Evolutionary conservation across 495 filamentous ascomycete species (phyloP).

Genomic region (Penicillium maclennaniae): DNA sequence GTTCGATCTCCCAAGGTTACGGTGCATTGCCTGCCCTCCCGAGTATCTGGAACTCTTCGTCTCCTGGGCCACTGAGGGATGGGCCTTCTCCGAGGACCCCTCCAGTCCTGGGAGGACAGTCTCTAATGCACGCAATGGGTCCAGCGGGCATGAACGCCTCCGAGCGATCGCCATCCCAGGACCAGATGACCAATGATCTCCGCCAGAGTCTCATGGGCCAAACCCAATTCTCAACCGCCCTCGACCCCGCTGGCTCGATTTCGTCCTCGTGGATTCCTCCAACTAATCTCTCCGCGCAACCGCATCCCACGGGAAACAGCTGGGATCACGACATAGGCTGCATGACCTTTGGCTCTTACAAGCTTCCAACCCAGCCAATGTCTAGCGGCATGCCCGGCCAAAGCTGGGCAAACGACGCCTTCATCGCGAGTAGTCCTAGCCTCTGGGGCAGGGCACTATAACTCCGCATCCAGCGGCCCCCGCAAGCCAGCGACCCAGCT

Average conservation of each 20-base stretch:
- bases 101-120: conserved; percentile 31
- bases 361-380: conserved; percentile 28
- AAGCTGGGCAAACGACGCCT: conserved; percentile 44
- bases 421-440: conserved; percentile 36
- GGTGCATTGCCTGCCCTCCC: conserved; percentile 33
- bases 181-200: conserved; percentile 27
- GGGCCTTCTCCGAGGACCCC: conserved; percentile 32
- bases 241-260: conserved; percentile 20
- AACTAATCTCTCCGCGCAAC: conserved; percentile 17
- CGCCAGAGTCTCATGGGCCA: conserved; percentile 30
- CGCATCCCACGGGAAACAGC: conserved; percentile 13
- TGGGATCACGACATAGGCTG: conserved; percentile 29
- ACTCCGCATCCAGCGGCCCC: conserved; percentile 20
- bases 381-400: conserved; percentile 29
- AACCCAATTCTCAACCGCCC: conserved; percentile 20
- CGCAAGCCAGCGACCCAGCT: conserved; percentile 35
- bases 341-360: conserved; percentile 18
- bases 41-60: conserved; percentile 45
- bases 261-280: conserved; percentile 28
- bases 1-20: conserved; percentile 33
- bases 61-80: conserved; percentile 32
- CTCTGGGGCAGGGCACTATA: conserved; percentile 23
- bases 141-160: conserved; percentile 14
- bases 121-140: conserved; percentile 8
- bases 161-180: conserved; percentile 24